Evolutionary conservation across 306 rosid genomes (phyloP), one percentile per base, ranked within the genome.

Genomic region (Carpinus fangiana): DNA sequence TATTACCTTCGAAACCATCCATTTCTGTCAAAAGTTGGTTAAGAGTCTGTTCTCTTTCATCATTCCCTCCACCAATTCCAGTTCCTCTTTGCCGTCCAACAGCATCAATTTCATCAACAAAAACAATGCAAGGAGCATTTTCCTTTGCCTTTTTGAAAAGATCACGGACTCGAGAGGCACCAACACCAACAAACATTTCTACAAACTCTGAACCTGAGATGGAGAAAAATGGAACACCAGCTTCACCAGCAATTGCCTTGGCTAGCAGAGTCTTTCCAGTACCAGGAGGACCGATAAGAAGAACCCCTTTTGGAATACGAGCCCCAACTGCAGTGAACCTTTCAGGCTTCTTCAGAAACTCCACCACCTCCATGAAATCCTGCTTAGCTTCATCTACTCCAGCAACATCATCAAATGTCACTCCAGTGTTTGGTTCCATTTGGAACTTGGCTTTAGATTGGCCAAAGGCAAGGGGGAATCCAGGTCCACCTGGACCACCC

Each of bases 381-480:
- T 95, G 98, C 82, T 95, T 95, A 84, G 99, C 99, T 84, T 95
- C 99, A 85, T 95, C 99, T 57, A 95, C 99, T 54, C 99, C 99
- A 13, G 99, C 99, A 78, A 95, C 99, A 69, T 95, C 97, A 80
- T 95, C 97, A 75, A 95, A 95, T 17, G 99, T 95, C 81, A 95
- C 98, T 79, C 98, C 98, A 43, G 98, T 95, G 81, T 84, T 95
- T 41, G 98, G 98, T 79, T 95, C 99, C 98, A 95, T 91, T 83
- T 95, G 98, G 87, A 95, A 92, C 86, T 95, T 95, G 56, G 99
- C 98, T 78, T 93, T 95, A 12, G 99, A 95, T 79, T 91, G 97
- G 84, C 98, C 99, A 88, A 95, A 90, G 54, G 84, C 77, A 76
- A 95, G 85, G 43, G 98, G 98, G 80, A 90, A 88, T 14, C 98